phyloP scores from a whole-genome alignment of 202 grass and related monocot genomes.

The Schoenoplectus tabernaemontani region DNA sequence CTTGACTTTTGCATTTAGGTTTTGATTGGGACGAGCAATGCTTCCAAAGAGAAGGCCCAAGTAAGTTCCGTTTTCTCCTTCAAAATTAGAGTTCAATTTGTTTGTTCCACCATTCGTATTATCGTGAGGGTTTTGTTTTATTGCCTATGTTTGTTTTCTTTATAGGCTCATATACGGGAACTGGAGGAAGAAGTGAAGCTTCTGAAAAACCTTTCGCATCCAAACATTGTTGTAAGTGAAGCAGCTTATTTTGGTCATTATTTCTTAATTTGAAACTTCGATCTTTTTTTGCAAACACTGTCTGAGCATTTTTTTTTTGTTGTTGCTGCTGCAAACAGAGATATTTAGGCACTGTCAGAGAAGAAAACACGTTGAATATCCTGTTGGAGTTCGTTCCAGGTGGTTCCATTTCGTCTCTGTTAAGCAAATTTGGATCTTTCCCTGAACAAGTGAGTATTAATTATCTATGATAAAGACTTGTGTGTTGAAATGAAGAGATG shows the following conservation, averaged over 20 bases:
- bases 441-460: slow-evolving; percentile 67
- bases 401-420: slow-evolving; percentile 86
- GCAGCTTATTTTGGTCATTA: not conserved
- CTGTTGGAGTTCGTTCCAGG: slow-evolving; percentile 93
- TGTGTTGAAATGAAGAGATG: not conserved
- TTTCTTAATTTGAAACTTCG: not conserved
- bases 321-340: slow-evolving; percentile 32
- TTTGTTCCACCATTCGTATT: not conserved
- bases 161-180: slow-evolving; percentile 78
- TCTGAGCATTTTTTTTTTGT: not conserved
- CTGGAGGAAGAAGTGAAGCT: slow-evolving; percentile 99
- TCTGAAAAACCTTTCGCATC: slow-evolving; percentile 83
- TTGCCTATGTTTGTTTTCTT: slow-evolving; percentile 7
- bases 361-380: slow-evolving; percentile 86
- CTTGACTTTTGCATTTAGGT: slow-evolving; percentile 42
- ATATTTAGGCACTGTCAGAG: slow-evolving; percentile 83
- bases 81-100: not conserved
- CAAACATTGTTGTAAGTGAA: slow-evolving; percentile 85
- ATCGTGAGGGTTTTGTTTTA: not conserved
- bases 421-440: slow-evolving; percentile 83
- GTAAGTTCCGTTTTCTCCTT: slow-evolving; percentile 33
- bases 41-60: slow-evolving; percentile 87
- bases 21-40: slow-evolving; percentile 66
- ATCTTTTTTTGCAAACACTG: not conserved
- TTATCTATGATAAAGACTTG: not conserved